These are phyloP conservation scores for Neonectria sp. DNA, from an alignment of 2,329 filamentous ascomycete species.

Conservation along the genomic window DNA sequence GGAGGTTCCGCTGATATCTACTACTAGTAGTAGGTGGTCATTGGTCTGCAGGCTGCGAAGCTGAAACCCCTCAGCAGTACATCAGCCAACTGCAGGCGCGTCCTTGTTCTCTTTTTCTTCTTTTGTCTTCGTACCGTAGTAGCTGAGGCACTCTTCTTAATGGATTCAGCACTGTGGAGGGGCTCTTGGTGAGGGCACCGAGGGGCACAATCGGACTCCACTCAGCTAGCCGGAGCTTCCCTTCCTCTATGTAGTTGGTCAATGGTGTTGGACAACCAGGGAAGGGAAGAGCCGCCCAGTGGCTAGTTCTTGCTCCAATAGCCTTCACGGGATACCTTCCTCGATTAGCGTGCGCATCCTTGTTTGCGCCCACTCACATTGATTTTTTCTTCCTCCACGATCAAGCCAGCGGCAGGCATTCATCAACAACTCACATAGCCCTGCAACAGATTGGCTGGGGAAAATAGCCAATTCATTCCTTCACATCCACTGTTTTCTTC, in stretches of 20 bases:
- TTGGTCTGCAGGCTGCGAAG: background rate
- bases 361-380: conserved; percentile 23
- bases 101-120: background rate
- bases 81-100: background rate
- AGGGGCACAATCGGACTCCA: conserved; percentile 23
- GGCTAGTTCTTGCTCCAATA: conserved; percentile 16
- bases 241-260: background rate
- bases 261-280: background rate
- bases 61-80: background rate
- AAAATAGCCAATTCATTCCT: background rate
- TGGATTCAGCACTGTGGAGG: background rate
- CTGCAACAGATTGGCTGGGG: conserved; percentile 17
- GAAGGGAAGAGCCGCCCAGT: conserved; percentile 22
- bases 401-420: conserved; percentile 18
- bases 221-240: conserved; percentile 7
- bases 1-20: background rate
- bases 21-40: background rate
- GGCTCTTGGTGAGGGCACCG: conserved; percentile 19
- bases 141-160: background rate
- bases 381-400: conserved; percentile 25
- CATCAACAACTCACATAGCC: conserved; percentile 17
- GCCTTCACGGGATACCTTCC: conserved; percentile 4
- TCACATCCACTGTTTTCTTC: background rate
- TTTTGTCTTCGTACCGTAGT: background rate
- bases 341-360: conserved; percentile 3